Percentiles rank a stretch among this genome's conserved stretches.
phyloP scores from a whole-genome alignment of 2,329 filamentous ascomycete species.

The Setomelanomma holmii region DNA sequence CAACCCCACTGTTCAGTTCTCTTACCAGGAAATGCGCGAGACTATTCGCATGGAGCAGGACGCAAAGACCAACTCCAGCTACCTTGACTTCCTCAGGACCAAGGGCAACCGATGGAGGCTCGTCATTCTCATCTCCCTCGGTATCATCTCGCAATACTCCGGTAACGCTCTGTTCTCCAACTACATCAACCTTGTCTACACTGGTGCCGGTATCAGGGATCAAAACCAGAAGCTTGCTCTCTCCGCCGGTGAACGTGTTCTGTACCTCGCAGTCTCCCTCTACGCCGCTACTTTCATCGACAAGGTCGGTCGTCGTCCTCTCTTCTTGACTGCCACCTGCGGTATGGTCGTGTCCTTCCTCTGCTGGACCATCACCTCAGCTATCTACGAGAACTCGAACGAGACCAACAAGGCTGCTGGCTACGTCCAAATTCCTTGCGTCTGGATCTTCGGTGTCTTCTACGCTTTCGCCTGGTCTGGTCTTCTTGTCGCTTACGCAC shows the following conservation, averaged over 20 bases:
- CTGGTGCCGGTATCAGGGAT: slow-evolving; percentile 65
- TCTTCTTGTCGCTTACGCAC: slow-evolving; percentile 62
- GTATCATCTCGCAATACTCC: slow-evolving; percentile 72
- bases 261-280: slow-evolving; percentile 65
- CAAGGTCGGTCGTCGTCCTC: slow-evolving; percentile 62
- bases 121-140: slow-evolving; percentile 67
- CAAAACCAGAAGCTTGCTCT: slow-evolving; percentile 43
- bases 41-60: slow-evolving; percentile 66
- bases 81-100: slow-evolving; percentile 67
- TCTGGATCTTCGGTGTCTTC: slow-evolving; percentile 59
- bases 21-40: slow-evolving; percentile 71
- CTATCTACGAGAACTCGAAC: slow-evolving; percentile 36
- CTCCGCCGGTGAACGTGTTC: slow-evolving; percentile 62
- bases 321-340: slow-evolving; percentile 57
- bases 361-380: slow-evolving; percentile 47
- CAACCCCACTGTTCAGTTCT: slow-evolving; percentile 69
- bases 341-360: slow-evolving; percentile 47
- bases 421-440: slow-evolving; percentile 57
- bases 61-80: slow-evolving; percentile 58
- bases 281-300: slow-evolving; percentile 64
- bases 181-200: slow-evolving; percentile 69
- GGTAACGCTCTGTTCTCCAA: slow-evolving; percentile 72
- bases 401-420: slow-evolving; percentile 46
- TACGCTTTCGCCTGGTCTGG: slow-evolving; percentile 66
- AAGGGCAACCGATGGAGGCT: slow-evolving; percentile 71